phyloP scores from a whole-genome alignment of 345 rosid species.

The Euphorbia pulcherrima region DNA sequence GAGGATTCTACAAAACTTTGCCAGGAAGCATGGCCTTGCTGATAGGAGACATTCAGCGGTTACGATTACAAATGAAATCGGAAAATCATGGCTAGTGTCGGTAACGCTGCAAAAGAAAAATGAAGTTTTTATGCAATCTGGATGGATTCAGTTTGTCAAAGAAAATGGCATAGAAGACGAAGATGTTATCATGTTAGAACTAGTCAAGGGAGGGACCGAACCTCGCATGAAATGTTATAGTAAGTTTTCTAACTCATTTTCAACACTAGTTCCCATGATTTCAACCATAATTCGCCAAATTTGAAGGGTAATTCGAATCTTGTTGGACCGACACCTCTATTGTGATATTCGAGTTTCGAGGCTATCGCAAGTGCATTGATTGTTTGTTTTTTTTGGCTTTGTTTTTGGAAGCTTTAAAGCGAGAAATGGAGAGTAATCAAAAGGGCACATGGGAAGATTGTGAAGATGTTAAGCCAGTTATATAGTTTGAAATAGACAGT shows the following conservation, averaged over 20 bases:
- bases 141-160: slow-evolving; percentile 4
- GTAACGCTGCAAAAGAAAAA: not conserved
- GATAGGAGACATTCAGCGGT: not conserved
- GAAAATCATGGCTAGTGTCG: slow-evolving; percentile 1
- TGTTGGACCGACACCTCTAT: slow-evolving; percentile 5
- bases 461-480: not conserved
- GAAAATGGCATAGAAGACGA: slow-evolving; percentile 8
- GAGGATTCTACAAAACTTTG: slow-evolving; percentile 10
- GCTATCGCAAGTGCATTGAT: not conserved
- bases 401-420: not conserved
- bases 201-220: not conserved
- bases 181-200: slow-evolving; percentile 9
- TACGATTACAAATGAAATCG: slow-evolving; percentile 13
- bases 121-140: not conserved
- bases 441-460: not conserved
- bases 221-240: slow-evolving; percentile 9
- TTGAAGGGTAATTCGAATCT: too few relatives aligned
- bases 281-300: too few relatives aligned
- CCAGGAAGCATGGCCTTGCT: not conserved
- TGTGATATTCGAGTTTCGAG: not conserved
- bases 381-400: not conserved
- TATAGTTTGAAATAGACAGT: not conserved
- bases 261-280: too few relatives aligned
- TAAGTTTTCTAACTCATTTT: not conserved
- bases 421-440: not conserved